These are phyloP conservation scores for Coemansia sp. DNA, from an alignment of 192 early-diverging fungal species.

Conservation along the genomic window DNA sequence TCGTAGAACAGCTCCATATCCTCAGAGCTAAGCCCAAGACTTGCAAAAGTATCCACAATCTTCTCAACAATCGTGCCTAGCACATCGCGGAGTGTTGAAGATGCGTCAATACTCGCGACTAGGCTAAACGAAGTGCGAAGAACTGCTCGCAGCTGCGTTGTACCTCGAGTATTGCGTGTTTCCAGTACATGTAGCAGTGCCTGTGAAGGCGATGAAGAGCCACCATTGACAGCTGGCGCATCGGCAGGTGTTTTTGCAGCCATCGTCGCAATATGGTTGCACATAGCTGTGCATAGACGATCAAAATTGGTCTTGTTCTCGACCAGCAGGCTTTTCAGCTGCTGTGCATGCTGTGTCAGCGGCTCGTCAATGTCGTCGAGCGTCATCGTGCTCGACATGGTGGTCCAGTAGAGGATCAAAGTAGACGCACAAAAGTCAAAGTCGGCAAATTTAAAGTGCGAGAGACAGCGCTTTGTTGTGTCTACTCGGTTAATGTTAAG, in stretches of 20 bases:
- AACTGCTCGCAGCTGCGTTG: conserved; percentile 19
- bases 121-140: conserved; percentile 21
- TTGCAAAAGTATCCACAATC: conserved; percentile 23
- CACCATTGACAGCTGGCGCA: background rate
- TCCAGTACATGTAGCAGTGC: conserved; percentile 18
- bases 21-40: conserved; percentile 19
- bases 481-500: conserved; percentile 29
- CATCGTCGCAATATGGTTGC: conserved; percentile 4
- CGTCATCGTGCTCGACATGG: conserved; percentile 27
- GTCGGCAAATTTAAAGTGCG: conserved; percentile 23
- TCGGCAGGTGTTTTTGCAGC: conserved; percentile 6
- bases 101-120: conserved; percentile 14
- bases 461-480: conserved; percentile 24
- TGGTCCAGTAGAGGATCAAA: conserved; percentile 29
- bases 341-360: conserved; percentile 53
- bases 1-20: conserved; percentile 29
- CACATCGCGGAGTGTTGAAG: conserved; percentile 19
- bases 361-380: conserved; percentile 43
- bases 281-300: conserved; percentile 1
- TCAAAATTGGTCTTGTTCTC: conserved; percentile 27
- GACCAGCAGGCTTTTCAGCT: conserved; percentile 50
- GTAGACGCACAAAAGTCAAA: conserved; percentile 30
- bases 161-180: conserved; percentile 13
- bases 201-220: background rate
- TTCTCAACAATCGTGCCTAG: conserved; percentile 24